Base-by-base conservation (phyloP, 2,329 filamentous ascomycete species). In the Monilinia vaccinii-corymbosi region DNA sequence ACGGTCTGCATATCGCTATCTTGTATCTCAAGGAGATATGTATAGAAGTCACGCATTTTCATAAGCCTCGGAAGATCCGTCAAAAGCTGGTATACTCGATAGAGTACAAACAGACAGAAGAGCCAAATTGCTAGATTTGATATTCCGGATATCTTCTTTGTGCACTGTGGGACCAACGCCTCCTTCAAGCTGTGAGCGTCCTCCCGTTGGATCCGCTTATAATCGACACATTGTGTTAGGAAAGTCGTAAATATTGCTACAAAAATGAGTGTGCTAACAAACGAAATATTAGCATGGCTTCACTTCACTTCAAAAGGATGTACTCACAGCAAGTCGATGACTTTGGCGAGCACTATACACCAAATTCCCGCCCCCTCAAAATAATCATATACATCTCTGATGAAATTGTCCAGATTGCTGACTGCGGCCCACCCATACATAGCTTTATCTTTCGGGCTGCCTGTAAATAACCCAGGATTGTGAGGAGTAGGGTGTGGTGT, bases 381-480 rank as follows among this genome's bases (percentile, higher is more conserved):
- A 73, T 89, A 89, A 50, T 80, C 76, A 70, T 89, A 90, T 9
- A 88, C 84, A 48, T 88, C 82, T 58, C 78, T 78, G 62, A 90
- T 76, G 68, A 89, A 89, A 56, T 81, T 82, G 69, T 90, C 87
- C 59, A 90, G 71, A 67, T 89, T 87, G 60, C 81, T 79, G 44
- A 88, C 85, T 67, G 89, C 89, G 21, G 85, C 83, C 83, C 86
- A 90, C 63, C 83, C 78, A 83, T 85, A 89, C 77, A 89, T 79
- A 23, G 87, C 87, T 68, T 82, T 85, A 66, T 87, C 83, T 72
- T 81, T 81, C 0, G 84, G 82, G 67, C 83, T 81, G 32, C 79
- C 75, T 56, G 76, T 61, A 23, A 70, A 75, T 56, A 79, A 73
- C 13, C 77, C 78, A 40, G 75, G 76, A 61, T 76, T 78, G 64